phyloP scores from a whole-genome alignment of 495 filamentous ascomycete species.

The Aspergillus kassunensis region DNA sequence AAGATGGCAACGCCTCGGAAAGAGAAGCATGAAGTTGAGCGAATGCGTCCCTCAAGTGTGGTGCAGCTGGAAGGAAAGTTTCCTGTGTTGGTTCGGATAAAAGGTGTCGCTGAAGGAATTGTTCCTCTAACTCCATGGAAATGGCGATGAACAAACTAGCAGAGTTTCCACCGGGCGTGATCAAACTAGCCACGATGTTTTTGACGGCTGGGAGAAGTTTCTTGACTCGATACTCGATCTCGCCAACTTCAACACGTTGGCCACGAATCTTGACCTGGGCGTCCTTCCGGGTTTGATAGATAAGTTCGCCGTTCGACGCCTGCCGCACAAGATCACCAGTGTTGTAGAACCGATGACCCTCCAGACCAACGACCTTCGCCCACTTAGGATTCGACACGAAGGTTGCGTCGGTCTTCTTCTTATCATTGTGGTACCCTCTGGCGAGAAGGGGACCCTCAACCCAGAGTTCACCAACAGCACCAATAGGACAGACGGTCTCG shows the following conservation, averaged over 20 bases:
- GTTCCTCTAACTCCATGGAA: neutral
- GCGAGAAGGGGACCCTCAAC: constrained; percentile 70
- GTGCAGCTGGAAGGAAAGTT: neutral
- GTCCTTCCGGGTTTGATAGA: constrained; percentile 25
- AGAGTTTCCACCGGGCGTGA: neutral
- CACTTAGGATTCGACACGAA: constrained; percentile 22
- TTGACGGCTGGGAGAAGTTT: neutral
- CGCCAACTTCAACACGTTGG: constrained; percentile 27
- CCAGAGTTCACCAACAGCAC: constrained; percentile 68
- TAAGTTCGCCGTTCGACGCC: constrained; percentile 2
- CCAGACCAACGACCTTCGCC: constrained; percentile 25
- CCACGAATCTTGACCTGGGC: constrained; percentile 48
- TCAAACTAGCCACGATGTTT: constrained; percentile 2
- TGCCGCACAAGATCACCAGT: constrained; percentile 41
- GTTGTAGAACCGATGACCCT: constrained; percentile 10
- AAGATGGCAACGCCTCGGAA: constrained; percentile 21
- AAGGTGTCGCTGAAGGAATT: neutral
- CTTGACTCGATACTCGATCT: constrained; percentile 37
- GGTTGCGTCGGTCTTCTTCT: constrained; percentile 45
- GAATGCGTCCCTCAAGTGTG: neutral
- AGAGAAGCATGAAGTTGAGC: neutral
- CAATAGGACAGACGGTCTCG: constrained; percentile 48
- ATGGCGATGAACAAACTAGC: neutral
- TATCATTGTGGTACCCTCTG: constrained; percentile 61
- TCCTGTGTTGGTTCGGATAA: neutral